Evolutionary conservation across 768 basidiomycete genomes (phyloP).

Genomic region (Trametes cingulata): DNA sequence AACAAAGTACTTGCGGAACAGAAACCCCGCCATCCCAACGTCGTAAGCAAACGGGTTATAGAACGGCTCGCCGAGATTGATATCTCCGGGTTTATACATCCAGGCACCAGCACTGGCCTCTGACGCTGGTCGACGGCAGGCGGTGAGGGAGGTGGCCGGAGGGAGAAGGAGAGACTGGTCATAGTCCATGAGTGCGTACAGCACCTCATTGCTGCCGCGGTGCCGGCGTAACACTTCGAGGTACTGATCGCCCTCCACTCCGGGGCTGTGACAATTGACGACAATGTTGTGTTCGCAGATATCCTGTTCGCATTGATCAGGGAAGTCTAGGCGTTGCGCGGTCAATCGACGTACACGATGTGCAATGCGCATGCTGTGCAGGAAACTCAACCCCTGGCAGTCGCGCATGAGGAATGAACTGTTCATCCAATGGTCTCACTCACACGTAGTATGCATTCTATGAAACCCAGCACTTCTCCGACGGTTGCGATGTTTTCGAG

Average conservation of each 20-base stretch:
- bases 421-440: background rate
- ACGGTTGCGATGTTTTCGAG: background rate
- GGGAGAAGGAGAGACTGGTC: background rate
- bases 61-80: background rate
- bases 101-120: background rate
- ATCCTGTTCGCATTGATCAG: background rate
- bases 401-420: no score
- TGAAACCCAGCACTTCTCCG: background rate
- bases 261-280: background rate
- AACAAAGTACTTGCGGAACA: background rate
- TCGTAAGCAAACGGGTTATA: constrained; percentile 8
- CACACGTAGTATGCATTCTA: background rate
- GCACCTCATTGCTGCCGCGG: no score
- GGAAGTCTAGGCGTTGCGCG: no score
- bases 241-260: background rate
- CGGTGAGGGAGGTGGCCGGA: background rate
- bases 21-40: background rate
- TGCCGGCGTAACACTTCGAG: background rate
- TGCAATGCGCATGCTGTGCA: background rate
- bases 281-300: background rate
- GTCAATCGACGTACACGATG: background rate
- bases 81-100: background rate
- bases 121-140: background rate
- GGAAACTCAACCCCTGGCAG: background rate
- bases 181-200: background rate